Evolutionary conservation across 176 grass and related monocot genomes (phyloP), one percentile per base, ranked within the genome.

Genomic region (Panicum miliaceum): DNA sequence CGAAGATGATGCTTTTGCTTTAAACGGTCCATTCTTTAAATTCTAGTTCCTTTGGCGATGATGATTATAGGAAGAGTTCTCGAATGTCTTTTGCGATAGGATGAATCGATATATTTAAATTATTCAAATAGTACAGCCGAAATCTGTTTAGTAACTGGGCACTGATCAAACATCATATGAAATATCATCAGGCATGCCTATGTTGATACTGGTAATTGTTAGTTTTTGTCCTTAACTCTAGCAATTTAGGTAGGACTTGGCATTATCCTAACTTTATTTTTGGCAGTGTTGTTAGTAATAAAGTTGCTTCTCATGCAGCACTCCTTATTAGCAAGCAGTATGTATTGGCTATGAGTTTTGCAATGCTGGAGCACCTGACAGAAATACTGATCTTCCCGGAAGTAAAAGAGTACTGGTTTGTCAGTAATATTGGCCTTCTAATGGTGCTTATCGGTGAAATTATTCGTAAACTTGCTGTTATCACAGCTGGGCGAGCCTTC

Each of bases 281-380:
- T 80, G 22, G 26, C 1, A 12, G 22, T 68, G 18, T 78, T 61
- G 50, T 73, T 48, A 64, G 60, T 89, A 66, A 86, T 57, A 36
- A 83, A 82, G 51, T 71, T 84, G 12, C 40, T 84, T 89, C 63
- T 89, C 59, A 19, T 86, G 86, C 89, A 98, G 96, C 96, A 70
- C 87, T 98, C 86, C 89, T 98, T 71, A 90, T 98, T 63, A 98
- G 89, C 93, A 98, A 95, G 71, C 93, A 94, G 13, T 96, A 98
- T 71, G 77, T 80, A 85, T 63, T 89, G 38, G 93, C 91, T 69
- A 94, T 98, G 93, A 77, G 83, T 85, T 96, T 94, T 81, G 87
- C 96, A 12, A 71, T 99, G 82, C 34, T 94, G 38, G 93, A 99
- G 89, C 94, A 95, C 84, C 68, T 90, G 63, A 88, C 88, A 40